Percentiles rank a stretch among this genome's conserved stretches.
Evolutionary conservation across 257 asterid species (phyloP).

Genomic region (Coffea eugenioides): DNA sequence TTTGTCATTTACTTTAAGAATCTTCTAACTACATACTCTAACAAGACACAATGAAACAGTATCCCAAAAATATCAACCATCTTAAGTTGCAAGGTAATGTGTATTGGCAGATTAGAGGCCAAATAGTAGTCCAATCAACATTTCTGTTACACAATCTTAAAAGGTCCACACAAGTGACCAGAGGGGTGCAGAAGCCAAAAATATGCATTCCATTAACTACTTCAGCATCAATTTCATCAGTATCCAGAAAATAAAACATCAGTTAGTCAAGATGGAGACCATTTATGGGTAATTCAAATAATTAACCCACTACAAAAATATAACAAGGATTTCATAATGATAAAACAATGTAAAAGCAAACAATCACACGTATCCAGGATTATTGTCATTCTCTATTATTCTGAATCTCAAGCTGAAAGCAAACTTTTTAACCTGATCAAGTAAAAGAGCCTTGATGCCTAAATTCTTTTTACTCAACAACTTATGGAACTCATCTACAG

Average conservation of each 20-base stretch:
- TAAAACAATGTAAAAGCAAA: background rate
- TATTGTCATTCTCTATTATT: conserved; percentile 1
- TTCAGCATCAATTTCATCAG: background rate
- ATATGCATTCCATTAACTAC: background rate
- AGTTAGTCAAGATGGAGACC: no score
- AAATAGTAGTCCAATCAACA: background rate
- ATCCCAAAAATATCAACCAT: background rate
- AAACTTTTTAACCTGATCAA: conserved; percentile 73
- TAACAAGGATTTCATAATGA: background rate
- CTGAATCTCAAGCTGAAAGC: background rate
- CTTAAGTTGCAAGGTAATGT: background rate
- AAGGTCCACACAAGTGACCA: background rate
- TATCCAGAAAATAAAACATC: no score
- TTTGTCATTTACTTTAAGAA: background rate
- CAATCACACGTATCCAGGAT: background rate
- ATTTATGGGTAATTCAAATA: no score
- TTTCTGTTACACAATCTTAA: background rate
- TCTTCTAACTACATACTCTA: background rate
- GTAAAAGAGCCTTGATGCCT: conserved; percentile 93
- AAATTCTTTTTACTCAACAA: conserved; percentile 77
- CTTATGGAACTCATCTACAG: conserved; percentile 54
- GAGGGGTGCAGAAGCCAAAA: background rate
- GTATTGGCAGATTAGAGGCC: background rate
- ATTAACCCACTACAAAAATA: no score
- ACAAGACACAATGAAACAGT: background rate